phyloP scores from a whole-genome alignment of 1,139 yeast species.

The Hyphopichia wangnamkhiaoensis region DNA sequence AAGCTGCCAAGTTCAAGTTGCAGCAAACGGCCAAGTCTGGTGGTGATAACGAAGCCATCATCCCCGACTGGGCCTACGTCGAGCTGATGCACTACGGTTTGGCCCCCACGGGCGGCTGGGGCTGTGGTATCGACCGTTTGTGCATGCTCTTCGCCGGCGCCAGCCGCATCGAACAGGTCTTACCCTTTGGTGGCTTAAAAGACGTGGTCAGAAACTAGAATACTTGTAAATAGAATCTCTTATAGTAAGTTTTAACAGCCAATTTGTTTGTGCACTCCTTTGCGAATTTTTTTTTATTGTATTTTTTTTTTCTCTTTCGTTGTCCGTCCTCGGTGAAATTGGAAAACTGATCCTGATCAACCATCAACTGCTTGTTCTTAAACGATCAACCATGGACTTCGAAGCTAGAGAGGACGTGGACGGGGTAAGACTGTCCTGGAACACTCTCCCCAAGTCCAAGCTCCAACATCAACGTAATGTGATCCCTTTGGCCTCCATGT shows the following conservation, averaged over 20 bases:
- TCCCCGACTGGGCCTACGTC: slow-evolving; percentile 75
- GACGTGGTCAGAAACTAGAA: slow-evolving; percentile 51
- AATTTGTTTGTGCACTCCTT: not conserved
- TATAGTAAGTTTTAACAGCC: not conserved
- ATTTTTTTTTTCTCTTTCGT: not conserved
- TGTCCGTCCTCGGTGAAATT: not conserved
- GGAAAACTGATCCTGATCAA: not conserved
- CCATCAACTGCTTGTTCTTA: not conserved
- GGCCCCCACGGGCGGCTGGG: slow-evolving; percentile 99
- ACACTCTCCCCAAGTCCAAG: slow-evolving; percentile 66
- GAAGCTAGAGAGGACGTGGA: slow-evolving; percentile 85
- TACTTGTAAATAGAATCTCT: not conserved
- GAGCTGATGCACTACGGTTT: slow-evolving; percentile 85
- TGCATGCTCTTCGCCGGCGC: slow-evolving; percentile 74
- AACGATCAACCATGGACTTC: slow-evolving; percentile 49
- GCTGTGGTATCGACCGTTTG: slow-evolving; percentile 87
- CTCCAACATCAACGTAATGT: slow-evolving; percentile 59
- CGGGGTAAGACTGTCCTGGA: slow-evolving; percentile 93
- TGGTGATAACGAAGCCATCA: slow-evolving; percentile 61
- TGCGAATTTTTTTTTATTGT: not conserved
- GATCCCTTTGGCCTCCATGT: slow-evolving; percentile 64
- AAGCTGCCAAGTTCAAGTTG: slow-evolving; percentile 54
- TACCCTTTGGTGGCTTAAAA: slow-evolving; percentile 78
- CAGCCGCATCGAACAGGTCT: slow-evolving; percentile 73
- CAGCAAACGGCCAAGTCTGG: slow-evolving; percentile 55